Conservation (phyloP, 805 yeast genomes). For the Sugiyamaella lignohabitans region DNA sequence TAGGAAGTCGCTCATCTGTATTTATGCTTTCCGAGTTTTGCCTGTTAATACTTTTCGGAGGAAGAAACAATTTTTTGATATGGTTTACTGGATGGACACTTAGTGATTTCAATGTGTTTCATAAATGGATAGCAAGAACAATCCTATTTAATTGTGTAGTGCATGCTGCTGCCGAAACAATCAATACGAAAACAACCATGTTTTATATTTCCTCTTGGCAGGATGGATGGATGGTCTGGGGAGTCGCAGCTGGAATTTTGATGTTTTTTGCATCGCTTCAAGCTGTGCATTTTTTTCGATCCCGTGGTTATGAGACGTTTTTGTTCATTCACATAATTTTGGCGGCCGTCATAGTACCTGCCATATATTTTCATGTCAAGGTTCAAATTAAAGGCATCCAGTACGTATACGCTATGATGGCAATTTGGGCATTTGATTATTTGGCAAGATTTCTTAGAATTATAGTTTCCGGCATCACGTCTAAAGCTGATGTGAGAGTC, state of each 20-base stretch:
- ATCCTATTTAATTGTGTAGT: conserved; percentile 43
- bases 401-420: conserved; percentile 47
- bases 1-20: conserved; percentile 38
- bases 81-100: conserved; percentile 56
- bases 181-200: conserved; percentile 30
- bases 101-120: conserved; percentile 54
- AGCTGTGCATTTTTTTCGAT: conserved; percentile 46
- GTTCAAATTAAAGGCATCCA: conserved; percentile 36
- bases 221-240: conserved; percentile 26
- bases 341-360: conserved; percentile 46
- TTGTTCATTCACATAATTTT: conserved; percentile 48
- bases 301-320: conserved; percentile 52
- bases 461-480: conserved; percentile 45
- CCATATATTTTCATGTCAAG: conserved; percentile 53
- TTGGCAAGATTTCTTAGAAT: conserved; percentile 50
- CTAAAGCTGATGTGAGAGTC: conserved; percentile 24
- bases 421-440: conserved; percentile 68
- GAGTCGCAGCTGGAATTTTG: conserved; percentile 37
- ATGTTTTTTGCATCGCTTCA: conserved; percentile 42
- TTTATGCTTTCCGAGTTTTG: conserved; percentile 43
- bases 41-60: conserved; percentile 49
- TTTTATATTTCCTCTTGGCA: background rate
- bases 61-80: conserved; percentile 63
- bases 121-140: conserved; percentile 54
- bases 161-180: conserved; percentile 40